A percentile compares a stretch with the other conserved stretches of the same genome.
Evolutionary conservation across 768 basidiomycete species (phyloP).

Genomic region (Lactifluus hygrophoroides): DNA sequence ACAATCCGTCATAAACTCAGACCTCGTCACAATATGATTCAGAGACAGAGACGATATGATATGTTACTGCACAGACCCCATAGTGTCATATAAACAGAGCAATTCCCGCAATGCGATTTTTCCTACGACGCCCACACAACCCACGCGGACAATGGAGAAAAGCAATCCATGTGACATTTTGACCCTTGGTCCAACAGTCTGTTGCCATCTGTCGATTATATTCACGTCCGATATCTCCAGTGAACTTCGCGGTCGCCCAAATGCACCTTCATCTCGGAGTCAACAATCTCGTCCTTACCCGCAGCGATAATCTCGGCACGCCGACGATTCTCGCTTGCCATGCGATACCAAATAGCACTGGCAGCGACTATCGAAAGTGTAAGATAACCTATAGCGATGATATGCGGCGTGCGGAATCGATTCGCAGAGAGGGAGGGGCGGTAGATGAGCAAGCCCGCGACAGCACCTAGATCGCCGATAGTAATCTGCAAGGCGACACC

Average conservation of each 20-base stretch:
- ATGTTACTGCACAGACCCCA: no score
- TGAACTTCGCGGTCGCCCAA: no score
- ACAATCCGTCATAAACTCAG: no score
- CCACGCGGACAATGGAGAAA: no score
- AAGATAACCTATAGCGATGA: constrained; percentile 53
- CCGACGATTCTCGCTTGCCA: constrained; percentile 42
- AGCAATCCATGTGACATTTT: no score
- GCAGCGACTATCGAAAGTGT: constrained; percentile 39
- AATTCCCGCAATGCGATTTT: no score
- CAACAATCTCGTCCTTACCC: constrained; percentile 16
- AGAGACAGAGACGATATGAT: no score
- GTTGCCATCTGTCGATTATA: no score
- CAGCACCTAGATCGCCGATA: constrained; percentile 52
- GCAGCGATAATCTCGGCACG: constrained; percentile 29
- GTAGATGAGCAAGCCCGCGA: constrained; percentile 51
- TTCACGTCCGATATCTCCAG: constrained; percentile 30
- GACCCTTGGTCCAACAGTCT: no score
- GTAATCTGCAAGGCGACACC: constrained; percentile 58
- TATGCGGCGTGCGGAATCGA: constrained; percentile 46
- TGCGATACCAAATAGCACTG: constrained; percentile 38
- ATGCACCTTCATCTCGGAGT: constrained; percentile 20
- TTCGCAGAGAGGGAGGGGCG: constrained; percentile 40
- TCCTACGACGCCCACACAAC: no score
- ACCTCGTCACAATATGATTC: no score
- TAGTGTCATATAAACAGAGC: no score